Evolutionary conservation across 2,329 filamentous ascomycete species (phyloP).

Genomic region (Neonectria punicea): DNA sequence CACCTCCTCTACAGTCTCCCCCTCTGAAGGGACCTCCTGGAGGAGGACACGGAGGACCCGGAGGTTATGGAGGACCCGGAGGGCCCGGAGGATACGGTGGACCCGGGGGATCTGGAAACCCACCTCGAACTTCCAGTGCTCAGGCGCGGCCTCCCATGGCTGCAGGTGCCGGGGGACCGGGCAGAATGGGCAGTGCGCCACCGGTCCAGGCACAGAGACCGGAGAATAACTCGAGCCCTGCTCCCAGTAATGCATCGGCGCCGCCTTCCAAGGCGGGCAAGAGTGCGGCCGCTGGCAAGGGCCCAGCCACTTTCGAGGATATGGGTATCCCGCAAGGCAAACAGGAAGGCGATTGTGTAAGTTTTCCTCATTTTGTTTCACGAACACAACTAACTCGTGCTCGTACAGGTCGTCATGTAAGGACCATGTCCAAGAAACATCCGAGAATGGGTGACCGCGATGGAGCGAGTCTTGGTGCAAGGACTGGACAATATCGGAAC

Average conservation of each 20-base stretch:
- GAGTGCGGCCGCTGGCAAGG: conserved; percentile 62
- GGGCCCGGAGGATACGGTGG: conserved; percentile 12
- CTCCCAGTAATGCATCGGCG: conserved; percentile 49
- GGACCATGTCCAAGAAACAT: background rate
- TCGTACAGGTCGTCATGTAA: conserved; percentile 43
- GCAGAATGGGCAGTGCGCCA: conserved; percentile 52
- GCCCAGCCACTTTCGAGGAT: conserved; percentile 95
- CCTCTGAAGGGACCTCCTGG: conserved; percentile 14
- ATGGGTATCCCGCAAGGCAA: conserved; percentile 94
- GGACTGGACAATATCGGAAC: conserved; percentile 5
- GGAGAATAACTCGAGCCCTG: conserved; percentile 43
- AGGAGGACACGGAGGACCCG: background rate
- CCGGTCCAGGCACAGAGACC: conserved; percentile 46
- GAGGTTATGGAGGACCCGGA: conserved; percentile 1
- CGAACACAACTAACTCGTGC: conserved; percentile 12
- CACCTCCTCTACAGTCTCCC: conserved; percentile 12
- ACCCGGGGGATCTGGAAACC: conserved; percentile 20
- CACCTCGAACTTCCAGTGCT: conserved; percentile 38
- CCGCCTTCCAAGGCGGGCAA: conserved; percentile 51
- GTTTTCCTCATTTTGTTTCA: conserved; percentile 43
- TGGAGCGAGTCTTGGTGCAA: conserved; percentile 4
- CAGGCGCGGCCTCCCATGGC: conserved; percentile 35
- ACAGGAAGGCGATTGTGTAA: conserved; percentile 90
- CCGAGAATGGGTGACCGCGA: background rate
- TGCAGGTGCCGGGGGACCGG: conserved; percentile 34